Conservation (phyloP, 23 red algal species). For the Agarophyton chilense region DNA sequence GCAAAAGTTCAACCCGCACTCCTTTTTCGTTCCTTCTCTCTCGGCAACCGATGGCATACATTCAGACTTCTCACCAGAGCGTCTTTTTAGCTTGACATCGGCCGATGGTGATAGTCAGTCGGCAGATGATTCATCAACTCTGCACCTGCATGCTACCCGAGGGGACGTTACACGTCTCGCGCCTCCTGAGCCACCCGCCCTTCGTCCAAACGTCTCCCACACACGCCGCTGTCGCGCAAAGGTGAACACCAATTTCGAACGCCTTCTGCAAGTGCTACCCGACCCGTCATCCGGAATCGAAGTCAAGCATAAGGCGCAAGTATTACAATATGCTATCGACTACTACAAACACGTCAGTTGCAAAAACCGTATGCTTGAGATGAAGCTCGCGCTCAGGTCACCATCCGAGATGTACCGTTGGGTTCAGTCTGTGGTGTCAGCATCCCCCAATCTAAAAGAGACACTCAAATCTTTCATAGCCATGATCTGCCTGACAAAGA, state of each 20-base stretch:
- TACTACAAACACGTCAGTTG: conserved; percentile 23
- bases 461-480: conserved; percentile 52
- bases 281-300: conserved; percentile 36
- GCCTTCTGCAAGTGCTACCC: conserved; percentile 41
- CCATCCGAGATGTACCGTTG: conserved; percentile 35
- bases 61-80: background rate
- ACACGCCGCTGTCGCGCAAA: conserved; percentile 68
- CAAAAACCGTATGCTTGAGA: conserved; percentile 32
- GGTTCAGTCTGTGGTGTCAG: conserved; percentile 40
- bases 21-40: background rate
- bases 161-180: background rate
- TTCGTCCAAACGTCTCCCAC: conserved; percentile 45
- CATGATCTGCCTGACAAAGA: conserved; percentile 39
- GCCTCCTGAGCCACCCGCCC: background rate
- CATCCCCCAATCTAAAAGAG: conserved; percentile 25
- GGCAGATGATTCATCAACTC: background rate
- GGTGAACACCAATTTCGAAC: conserved; percentile 69
- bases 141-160: background rate
- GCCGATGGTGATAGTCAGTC: background rate
- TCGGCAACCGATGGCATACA: background rate
- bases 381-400: conserved; percentile 40
- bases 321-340: conserved; percentile 56
- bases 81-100: background rate
- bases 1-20: background rate
- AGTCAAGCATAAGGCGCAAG: conserved; percentile 70